Evolutionary conservation across 129 eudicot species (phyloP).

Genomic region (Flaveria brownii): DNA sequence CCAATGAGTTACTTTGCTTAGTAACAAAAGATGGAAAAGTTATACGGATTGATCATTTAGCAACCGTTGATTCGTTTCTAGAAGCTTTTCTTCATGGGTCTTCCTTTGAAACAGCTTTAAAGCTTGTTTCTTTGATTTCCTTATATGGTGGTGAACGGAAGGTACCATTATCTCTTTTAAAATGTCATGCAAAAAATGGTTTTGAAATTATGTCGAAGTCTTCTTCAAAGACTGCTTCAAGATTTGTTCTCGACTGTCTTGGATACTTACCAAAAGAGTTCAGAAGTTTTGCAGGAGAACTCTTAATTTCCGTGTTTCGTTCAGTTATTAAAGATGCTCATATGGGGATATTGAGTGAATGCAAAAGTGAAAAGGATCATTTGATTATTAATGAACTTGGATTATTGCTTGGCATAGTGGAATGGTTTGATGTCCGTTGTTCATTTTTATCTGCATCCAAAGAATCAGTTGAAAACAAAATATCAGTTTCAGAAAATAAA

Average conservation of each 20-base stretch:
- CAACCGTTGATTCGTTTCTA: slow-evolving; percentile 68
- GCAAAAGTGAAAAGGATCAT: slow-evolving; percentile 56
- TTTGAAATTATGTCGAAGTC: slow-evolving; percentile 52
- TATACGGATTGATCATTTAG: slow-evolving; percentile 77
- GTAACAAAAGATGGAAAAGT: slow-evolving; percentile 68
- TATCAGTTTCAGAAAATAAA: slow-evolving; percentile 14
- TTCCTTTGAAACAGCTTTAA: slow-evolving; percentile 67
- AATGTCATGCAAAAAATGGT: slow-evolving; percentile 60
- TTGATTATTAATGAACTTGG: slow-evolving; percentile 82
- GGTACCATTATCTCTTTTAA: slow-evolving; percentile 63
- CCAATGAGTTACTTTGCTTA: slow-evolving; percentile 70
- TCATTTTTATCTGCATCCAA: slow-evolving; percentile 29
- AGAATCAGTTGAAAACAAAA: slow-evolving; percentile 29
- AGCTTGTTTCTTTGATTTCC: slow-evolving; percentile 62
- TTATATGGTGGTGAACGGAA: slow-evolving; percentile 68
- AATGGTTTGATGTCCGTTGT: slow-evolving; percentile 68
- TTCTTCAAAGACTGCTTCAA: slow-evolving; percentile 36
- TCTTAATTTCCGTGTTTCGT: slow-evolving; percentile 69
- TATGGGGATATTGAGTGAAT: slow-evolving; percentile 54
- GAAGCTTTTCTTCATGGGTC: slow-evolving; percentile 62
- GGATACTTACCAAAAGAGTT: slow-evolving; percentile 68
- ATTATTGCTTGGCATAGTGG: slow-evolving; percentile 69
- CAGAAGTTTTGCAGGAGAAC: slow-evolving; percentile 62
- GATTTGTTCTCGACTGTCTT: slow-evolving; percentile 68
- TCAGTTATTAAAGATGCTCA: slow-evolving; percentile 55